Evolutionary conservation across 192 early-diverging fungal species (phyloP).

Genomic region (Podochytrium sp.): DNA sequence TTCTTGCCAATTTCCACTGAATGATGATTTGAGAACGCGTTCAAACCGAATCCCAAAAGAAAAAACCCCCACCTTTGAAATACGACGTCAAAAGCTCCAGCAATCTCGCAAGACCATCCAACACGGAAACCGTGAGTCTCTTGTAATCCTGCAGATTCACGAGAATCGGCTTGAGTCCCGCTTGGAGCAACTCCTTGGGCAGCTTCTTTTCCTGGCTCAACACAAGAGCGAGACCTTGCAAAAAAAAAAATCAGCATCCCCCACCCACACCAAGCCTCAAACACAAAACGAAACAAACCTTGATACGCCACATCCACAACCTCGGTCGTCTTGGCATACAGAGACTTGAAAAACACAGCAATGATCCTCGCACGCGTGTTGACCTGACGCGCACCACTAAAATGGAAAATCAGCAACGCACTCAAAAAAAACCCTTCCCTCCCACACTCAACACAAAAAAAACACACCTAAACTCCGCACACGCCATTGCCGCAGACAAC

Average conservation of each 20-base stretch:
- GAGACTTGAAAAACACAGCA: constrained; percentile 97
- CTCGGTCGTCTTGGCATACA: constrained; percentile 93
- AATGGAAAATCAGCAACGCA: no score
- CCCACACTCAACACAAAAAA: no score
- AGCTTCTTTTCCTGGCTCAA: constrained; percentile 82
- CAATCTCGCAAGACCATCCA: constrained; percentile 93
- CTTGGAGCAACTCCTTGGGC: constrained; percentile 92
- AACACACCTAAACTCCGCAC: no score
- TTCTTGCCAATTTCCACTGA: constrained; percentile 97
- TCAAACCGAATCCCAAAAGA: background rate
- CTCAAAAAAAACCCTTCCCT: no score
- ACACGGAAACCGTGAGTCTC: constrained; percentile 84
- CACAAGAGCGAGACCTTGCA: constrained; percentile 74
- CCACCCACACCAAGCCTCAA: no score
- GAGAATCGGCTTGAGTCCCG: constrained; percentile 93
- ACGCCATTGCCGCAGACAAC: constrained; percentile 91
- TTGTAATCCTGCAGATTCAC: constrained; percentile 95
- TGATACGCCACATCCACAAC: constrained; percentile 94
- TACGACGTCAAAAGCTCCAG: constrained; percentile 94
- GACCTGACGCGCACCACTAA: constrained; percentile 67
- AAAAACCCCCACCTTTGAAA: constrained; percentile 79
- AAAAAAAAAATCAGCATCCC: constrained; percentile 7
- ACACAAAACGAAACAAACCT: constrained; percentile 43
- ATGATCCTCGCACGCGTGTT: constrained; percentile 87
- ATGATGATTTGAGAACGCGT: background rate